Percentiles rank a stretch among this genome's conserved stretches.
Conservation (phyloP, 139 green algal species). For the Chlorella vulgaris region DNA sequence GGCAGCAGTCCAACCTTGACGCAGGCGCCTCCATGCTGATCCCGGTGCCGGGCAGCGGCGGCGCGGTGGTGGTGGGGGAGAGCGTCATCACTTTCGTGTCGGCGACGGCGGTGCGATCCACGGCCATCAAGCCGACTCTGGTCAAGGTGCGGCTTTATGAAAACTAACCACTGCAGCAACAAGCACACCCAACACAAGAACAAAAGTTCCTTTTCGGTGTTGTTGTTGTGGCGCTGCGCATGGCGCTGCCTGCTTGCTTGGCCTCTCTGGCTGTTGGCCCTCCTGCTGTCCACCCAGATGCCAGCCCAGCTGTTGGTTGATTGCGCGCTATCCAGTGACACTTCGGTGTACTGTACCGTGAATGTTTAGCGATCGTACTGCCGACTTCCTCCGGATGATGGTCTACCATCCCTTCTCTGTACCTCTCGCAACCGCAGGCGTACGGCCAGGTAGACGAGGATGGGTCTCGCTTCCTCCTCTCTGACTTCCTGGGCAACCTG, state of each 20-base stretch:
- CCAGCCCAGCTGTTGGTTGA: no score
- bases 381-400: no score
- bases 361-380: no score
- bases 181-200: no score
- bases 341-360: no score
- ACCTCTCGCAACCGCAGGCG: conserved; percentile 54
- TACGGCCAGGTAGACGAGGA: conserved; percentile 77
- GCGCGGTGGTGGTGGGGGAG: conserved; percentile 89
- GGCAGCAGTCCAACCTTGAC: conserved; percentile 85
- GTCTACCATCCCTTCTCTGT: neutral
- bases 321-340: no score
- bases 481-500: conserved; percentile 80
- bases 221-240: no score
- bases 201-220: no score
- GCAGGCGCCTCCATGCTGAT: conserved; percentile 78
- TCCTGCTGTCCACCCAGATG: no score
- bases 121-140: conserved; percentile 38
- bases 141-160: conserved; percentile 35
- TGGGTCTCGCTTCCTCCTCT: conserved; percentile 87
- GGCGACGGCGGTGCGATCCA: conserved; percentile 29
- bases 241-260: no score
- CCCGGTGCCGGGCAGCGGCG: conserved; percentile 77
- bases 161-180: neutral
- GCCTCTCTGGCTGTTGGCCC: no score
- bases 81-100: conserved; percentile 79